Percentiles rank a stretch among this genome's conserved stretches.
phyloP scores from a whole-genome alignment of 2,329 filamentous ascomycete species.

The Fonsecaea erecta region DNA sequence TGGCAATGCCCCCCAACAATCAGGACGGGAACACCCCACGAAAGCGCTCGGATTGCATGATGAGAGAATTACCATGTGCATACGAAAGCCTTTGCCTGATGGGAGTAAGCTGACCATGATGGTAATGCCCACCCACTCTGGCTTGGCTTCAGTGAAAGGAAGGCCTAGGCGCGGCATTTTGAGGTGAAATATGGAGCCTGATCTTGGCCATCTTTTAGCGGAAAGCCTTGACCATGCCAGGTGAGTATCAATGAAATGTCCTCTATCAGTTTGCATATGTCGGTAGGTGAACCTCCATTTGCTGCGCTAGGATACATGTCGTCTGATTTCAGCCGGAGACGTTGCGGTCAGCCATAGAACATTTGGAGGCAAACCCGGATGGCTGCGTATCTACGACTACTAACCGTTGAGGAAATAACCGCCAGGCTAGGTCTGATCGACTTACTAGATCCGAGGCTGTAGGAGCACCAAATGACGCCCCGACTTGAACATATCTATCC shows the following conservation, averaged over 20 bases:
- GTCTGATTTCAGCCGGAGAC: not conserved
- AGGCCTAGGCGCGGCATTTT: no score
- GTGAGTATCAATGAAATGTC: not conserved
- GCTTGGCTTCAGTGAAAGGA: no score
- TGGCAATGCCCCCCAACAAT: not conserved
- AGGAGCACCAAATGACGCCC: not conserved
- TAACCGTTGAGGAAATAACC: not conserved
- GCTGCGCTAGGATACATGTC: not conserved
- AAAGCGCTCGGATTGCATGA: not conserved
- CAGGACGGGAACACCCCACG: not conserved
- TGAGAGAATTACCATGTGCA: not conserved
- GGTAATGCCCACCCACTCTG: not conserved
- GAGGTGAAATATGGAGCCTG: not conserved
- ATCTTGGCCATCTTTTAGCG: not conserved
- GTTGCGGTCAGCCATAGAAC: not conserved
- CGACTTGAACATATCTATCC: not conserved
- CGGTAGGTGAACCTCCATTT: no score
- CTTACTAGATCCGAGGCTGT: not conserved
- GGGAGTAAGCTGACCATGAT: not conserved
- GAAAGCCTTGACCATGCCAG: not conserved
- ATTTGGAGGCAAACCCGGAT: not conserved
- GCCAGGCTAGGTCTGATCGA: not conserved
- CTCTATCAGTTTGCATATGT: no score
- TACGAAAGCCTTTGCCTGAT: not conserved
- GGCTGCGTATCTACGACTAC: not conserved